Conservation (phyloP, 108 stramenopile species). For the Stephanodiscus minutulus region DNA sequence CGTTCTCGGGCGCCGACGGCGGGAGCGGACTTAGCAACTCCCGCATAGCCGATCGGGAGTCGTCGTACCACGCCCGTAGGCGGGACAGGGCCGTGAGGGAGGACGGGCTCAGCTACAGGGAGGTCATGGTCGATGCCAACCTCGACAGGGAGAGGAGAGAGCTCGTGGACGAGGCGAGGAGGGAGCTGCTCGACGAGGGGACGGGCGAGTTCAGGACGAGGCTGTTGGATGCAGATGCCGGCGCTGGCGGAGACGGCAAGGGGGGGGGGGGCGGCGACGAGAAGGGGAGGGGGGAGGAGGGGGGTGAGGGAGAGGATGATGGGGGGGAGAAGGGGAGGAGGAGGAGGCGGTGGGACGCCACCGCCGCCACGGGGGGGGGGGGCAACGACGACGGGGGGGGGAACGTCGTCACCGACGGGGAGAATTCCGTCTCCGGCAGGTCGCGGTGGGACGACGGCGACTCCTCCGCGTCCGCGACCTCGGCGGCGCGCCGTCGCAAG, state of each 20-base stretch:
- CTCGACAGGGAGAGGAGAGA: constrained; percentile 74
- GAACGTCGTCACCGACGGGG: constrained; percentile 66
- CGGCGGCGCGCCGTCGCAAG: constrained; percentile 64
- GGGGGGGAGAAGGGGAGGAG: constrained; percentile 49
- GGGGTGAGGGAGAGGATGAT: background rate
- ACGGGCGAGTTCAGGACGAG: constrained; percentile 34
- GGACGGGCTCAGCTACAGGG: constrained; percentile 83
- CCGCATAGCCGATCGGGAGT: constrained; percentile 83
- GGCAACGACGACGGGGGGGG: constrained; percentile 24
- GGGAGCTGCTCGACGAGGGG: constrained; percentile 57
- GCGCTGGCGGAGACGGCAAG: constrained; percentile 5
- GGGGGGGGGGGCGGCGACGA: constrained; percentile 6
- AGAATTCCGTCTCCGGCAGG: constrained; percentile 40
- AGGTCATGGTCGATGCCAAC: constrained; percentile 83
- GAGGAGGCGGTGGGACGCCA: constrained; percentile 85
- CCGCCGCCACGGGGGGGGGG: constrained; percentile 12
- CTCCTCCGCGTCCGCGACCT: constrained; percentile 16
- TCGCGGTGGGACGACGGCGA: constrained; percentile 79
- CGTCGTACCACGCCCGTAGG: constrained; percentile 86
- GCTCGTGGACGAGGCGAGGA: constrained; percentile 62
- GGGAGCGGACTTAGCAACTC: constrained; percentile 81
- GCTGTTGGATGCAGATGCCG: background rate
- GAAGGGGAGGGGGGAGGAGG: constrained; percentile 13
- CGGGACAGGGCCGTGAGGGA: constrained; percentile 75
- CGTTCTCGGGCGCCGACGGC: constrained; percentile 64